Evolutionary conservation across 805 yeast species (phyloP), one percentile per base, ranked within the genome.

Genomic region (Myxozyma nipponensis): DNA sequence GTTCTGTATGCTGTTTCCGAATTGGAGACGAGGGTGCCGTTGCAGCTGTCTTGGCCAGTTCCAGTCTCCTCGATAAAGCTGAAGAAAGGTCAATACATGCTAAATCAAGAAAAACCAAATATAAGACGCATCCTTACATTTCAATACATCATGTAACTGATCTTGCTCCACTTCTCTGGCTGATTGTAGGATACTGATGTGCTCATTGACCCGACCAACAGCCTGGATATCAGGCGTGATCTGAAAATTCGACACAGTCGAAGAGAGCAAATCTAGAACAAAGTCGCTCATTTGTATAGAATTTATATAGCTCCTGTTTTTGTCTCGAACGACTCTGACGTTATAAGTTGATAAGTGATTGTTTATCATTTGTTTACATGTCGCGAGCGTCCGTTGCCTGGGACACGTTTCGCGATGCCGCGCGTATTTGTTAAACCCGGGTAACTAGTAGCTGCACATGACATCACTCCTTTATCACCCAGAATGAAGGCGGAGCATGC

Each of bases 121-220:
- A 21, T 35, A 21, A 42, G 13, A 17, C 5, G 18, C 6, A 35
- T 18, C 6, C 47, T n/a, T 52, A 54, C 58, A 45, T 28, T 54
- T 35, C 18, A 54, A 28, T 5, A 52, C 40, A 38, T 54, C 58
- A 35, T 43, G 48, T 35, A 40, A 47, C 39, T 52, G 56, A 15
- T 54, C 58, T 6, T 48, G 52, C 44, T 54, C 58, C 6, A 52
- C 30, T 7, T 50, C 56, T n/a, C 58, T 45, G 4, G 57, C 58
- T 4, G 52, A 46, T 22, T 54, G 36, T 18, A 54, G 49, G 23
- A 54, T 54, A 34, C 49, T 47, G 13, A 52, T 52, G 39, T 54
- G 58, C 35, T 54, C 58, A 39, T 43, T 25, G 42, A 54, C 47
- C 15, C 58, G 56, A 5, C 49, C 28, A 26, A 54, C 28, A 3